Percentiles rank a stretch among this genome's conserved stretches.
Evolutionary conservation across 768 basidiomycete genomes (phyloP).

Genomic region (Suillus subalutaceus): DNA sequence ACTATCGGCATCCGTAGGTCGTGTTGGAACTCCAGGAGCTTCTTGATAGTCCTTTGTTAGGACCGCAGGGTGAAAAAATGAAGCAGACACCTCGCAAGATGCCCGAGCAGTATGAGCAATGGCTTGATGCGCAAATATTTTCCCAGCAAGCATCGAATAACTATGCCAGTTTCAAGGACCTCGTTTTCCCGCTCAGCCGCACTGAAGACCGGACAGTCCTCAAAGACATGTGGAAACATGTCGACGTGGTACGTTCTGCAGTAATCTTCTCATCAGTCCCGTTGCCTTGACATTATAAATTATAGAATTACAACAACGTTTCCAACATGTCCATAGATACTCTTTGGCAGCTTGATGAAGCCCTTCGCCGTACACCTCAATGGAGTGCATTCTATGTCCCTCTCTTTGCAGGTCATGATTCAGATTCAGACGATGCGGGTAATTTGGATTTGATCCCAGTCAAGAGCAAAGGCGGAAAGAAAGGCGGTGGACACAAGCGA

Average conservation of each 20-base stretch:
- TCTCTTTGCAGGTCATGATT: constrained; percentile 20
- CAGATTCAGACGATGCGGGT: constrained; percentile 26
- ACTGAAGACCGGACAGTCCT: constrained; percentile 53
- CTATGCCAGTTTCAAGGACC: constrained; percentile 53
- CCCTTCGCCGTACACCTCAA: constrained; percentile 54
- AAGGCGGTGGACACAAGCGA: constrained; percentile 25
- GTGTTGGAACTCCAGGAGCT: constrained; percentile 68
- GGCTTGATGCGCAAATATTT: constrained; percentile 69
- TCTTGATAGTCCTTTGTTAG: constrained; percentile 63
- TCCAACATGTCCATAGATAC: constrained; percentile 60
- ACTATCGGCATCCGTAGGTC: constrained; percentile 41
- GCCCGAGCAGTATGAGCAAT: constrained; percentile 63
- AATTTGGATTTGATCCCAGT: constrained; percentile 6
- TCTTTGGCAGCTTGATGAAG: constrained; percentile 64
- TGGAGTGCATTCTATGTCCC: constrained; percentile 53
- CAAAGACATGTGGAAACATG: constrained; percentile 63
- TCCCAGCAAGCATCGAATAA: constrained; percentile 60
- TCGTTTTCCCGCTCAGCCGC: constrained; percentile 60
- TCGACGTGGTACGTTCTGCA: constrained; percentile 54
- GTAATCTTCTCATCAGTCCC: not conserved
- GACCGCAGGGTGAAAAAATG: constrained; percentile 56
- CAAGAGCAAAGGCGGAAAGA: constrained; percentile 22
- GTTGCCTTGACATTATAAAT: constrained; percentile 2
- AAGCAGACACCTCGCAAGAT: constrained; percentile 50
- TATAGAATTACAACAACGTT: constrained; percentile 59